phyloP scores from a whole-genome alignment of 345 rosid species.

The Eucalyptus melliodora region DNA sequence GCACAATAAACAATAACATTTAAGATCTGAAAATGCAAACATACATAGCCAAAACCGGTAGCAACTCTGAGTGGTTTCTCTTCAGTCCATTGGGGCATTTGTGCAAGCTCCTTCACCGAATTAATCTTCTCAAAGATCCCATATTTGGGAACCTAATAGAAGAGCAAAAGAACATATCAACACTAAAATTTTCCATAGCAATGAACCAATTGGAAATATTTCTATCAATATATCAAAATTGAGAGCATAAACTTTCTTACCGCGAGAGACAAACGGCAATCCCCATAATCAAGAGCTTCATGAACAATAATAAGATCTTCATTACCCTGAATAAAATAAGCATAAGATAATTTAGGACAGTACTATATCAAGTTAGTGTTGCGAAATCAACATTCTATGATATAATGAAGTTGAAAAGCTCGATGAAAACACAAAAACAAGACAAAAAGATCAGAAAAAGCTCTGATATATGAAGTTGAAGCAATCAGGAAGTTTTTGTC shows the following conservation, averaged over 20 bases:
- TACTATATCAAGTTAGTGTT: not conserved
- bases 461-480: not conserved
- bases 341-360: not conserved
- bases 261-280: conserved; percentile 76
- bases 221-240: not conserved
- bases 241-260: conserved; percentile 26
- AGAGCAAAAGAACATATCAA: not conserved
- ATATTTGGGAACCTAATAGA: conserved; percentile 71
- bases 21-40: not conserved
- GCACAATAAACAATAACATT: not conserved
- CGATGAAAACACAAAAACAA: not conserved
- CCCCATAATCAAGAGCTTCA: conserved; percentile 87
- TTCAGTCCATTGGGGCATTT: conserved; percentile 85
- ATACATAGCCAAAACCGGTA: conserved; percentile 86
- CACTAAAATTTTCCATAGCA: not conserved
- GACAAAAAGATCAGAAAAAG: not conserved
- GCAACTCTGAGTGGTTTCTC: conserved; percentile 88
- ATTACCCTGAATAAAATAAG: conserved; percentile 36
- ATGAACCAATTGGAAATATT: not conserved
- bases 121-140: conserved; percentile 91
- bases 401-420: not conserved
- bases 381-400: not conserved
- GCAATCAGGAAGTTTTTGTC: not conserved
- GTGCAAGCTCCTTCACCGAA: conserved; percentile 63
- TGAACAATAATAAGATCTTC: conserved; percentile 86